A percentile compares a stretch with the other conserved stretches of the same genome.
Evolutionary conservation across 1,284 basidiomycete species (phyloP).

Genomic region (Ustilago shanxiensis): DNA sequence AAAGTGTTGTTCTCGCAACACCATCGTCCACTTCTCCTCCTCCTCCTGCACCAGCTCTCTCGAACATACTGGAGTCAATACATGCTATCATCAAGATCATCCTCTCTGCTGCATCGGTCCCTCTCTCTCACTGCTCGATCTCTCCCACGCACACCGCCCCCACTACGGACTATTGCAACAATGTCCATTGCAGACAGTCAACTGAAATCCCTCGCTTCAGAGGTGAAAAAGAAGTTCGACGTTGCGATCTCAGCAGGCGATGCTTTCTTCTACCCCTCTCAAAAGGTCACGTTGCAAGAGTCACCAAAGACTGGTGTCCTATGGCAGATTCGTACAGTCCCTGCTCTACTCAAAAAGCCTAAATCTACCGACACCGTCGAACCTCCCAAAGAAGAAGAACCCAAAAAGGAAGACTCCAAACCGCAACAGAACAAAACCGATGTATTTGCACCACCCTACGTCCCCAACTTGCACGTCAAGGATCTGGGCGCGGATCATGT

Average conservation of each 20-base stretch:
- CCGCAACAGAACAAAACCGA: conserved; percentile 59
- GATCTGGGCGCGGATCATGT: conserved; percentile 52
- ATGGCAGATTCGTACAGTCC: conserved; percentile 64
- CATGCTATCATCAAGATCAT: conserved; percentile 1
- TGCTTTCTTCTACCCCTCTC: conserved; percentile 65
- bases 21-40: neutral
- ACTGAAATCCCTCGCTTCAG: conserved; percentile 38
- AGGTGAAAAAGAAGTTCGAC: conserved; percentile 54
- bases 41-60: neutral
- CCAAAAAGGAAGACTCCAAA: conserved; percentile 9
- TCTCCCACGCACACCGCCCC: neutral
- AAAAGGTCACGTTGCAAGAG: conserved; percentile 40
- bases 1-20: conserved; percentile 8
- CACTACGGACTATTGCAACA: neutral
- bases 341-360: conserved; percentile 64
- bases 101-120: too few species aligned
- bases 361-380: conserved; percentile 17
- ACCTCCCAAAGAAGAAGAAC: neutral
- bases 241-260: conserved; percentile 51
- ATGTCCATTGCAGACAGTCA: conserved; percentile 36
- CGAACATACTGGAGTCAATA: neutral
- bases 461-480: conserved; percentile 63
- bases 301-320: conserved; percentile 16
- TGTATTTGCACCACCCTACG: conserved; percentile 68
- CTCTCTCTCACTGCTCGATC: neutral